Evolutionary conservation across 148 eudicot species (phyloP).

Genomic region (Diospyros lotus): DNA sequence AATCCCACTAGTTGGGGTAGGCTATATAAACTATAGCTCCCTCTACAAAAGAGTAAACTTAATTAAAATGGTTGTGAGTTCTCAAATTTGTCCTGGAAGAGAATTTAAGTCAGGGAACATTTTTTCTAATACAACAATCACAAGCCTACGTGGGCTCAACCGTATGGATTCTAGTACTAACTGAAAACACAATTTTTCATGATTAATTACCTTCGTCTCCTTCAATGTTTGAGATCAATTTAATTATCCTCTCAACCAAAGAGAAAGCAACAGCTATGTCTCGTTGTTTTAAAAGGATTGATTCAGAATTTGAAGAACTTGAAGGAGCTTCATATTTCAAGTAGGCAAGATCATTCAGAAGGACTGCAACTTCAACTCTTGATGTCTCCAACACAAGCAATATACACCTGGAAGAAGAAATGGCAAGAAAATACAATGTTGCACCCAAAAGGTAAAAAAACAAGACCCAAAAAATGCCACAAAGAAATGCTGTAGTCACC

Average conservation of each 20-base stretch:
- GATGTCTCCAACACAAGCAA: slow-evolving; percentile 86
- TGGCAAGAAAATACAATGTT: slow-evolving; percentile 9
- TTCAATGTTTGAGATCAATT: slow-evolving; percentile 56
- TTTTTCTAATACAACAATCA: no score
- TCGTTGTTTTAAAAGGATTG: slow-evolving; percentile 42
- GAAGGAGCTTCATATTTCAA: slow-evolving; percentile 65
- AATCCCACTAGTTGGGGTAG: no score
- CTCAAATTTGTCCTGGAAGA: not conserved
- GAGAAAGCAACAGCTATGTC: slow-evolving; percentile 67
- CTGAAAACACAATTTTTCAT: not conserved
- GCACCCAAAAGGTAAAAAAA: slow-evolving; percentile 3
- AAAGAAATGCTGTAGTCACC: slow-evolving; percentile 27
- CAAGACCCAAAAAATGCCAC: not conserved
- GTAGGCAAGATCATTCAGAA: slow-evolving; percentile 83
- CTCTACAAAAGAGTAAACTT: not conserved
- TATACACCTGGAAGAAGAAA: slow-evolving; percentile 55
- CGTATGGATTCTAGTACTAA: no score
- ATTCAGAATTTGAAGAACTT: slow-evolving; percentile 42
- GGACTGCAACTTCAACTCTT: slow-evolving; percentile 84
- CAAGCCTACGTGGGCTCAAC: no score
- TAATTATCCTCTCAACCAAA: slow-evolving; percentile 76
- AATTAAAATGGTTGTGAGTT: not conserved
- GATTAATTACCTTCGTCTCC: slow-evolving; percentile 57
- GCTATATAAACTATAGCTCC: not conserved
- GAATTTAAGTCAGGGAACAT: no score